Percentiles rank a stretch among this genome's conserved stretches.
These are phyloP conservation scores for Nothophoma quercina DNA, from an alignment of 2,329 filamentous ascomycete genomes.

Conservation along the genomic window DNA sequence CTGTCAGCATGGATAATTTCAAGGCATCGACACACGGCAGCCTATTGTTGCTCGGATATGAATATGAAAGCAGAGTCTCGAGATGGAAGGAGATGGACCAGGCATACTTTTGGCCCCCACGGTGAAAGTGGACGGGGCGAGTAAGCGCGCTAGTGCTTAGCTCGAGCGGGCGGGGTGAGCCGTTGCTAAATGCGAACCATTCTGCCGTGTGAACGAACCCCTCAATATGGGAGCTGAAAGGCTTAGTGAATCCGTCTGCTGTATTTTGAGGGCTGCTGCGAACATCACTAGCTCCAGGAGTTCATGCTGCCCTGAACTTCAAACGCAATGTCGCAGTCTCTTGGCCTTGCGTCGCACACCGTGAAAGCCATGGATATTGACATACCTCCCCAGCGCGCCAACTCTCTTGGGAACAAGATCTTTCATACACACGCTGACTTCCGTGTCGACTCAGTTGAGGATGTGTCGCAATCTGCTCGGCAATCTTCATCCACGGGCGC, in stretches of 20 bases:
- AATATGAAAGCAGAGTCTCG: background rate
- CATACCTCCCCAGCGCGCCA: constrained; percentile 22
- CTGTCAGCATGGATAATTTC: background rate
- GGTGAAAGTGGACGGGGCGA: background rate
- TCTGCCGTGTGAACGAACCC: constrained; percentile 7
- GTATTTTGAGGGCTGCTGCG: constrained; percentile 24
- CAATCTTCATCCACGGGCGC: background rate
- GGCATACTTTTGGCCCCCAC: constrained; percentile 32
- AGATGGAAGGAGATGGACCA: background rate
- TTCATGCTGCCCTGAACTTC: constrained; percentile 7
- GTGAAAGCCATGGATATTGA: constrained; percentile 26
- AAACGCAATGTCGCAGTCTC: constrained; percentile 23
- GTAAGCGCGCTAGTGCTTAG: constrained; percentile 2
- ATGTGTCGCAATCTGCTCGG: constrained; percentile 15
- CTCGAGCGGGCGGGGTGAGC: constrained; percentile 13
- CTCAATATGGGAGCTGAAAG: constrained; percentile 40
- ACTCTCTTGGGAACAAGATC: constrained; percentile 29
- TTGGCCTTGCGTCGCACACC: constrained; percentile 8
- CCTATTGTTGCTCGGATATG: too few relatives aligned
- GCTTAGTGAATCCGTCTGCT: constrained; percentile 17
- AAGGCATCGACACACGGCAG: background rate
- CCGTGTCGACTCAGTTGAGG: constrained; percentile 29
- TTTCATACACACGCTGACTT: constrained; percentile 35
- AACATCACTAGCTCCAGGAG: constrained; percentile 26
- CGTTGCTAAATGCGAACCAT: constrained; percentile 16